Conservation (phyloP, 2,329 filamentous ascomycete genomes). For the Sarocladium kiliense region DNA sequence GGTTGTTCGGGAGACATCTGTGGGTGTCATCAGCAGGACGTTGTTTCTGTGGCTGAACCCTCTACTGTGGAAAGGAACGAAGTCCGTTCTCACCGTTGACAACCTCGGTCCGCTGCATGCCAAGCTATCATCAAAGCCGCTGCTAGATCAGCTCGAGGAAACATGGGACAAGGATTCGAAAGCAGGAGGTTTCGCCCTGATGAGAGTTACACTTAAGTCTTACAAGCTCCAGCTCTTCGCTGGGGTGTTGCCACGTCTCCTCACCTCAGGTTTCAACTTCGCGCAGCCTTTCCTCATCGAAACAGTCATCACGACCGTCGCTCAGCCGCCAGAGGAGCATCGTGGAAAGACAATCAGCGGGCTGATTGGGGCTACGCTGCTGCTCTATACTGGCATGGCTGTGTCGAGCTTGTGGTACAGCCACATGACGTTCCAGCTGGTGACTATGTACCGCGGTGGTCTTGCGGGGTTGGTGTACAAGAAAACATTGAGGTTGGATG, state of each 20-base stretch:
- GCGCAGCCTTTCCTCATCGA: slow-evolving; percentile 41
- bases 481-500: slow-evolving; percentile 32
- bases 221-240: slow-evolving; percentile 25
- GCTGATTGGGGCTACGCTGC: slow-evolving; percentile 33
- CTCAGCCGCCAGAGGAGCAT: slow-evolving; percentile 18
- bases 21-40: slow-evolving; percentile 26
- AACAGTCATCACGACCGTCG: slow-evolving; percentile 25
- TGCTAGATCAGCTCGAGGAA: slow-evolving; percentile 16
- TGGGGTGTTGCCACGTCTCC: slow-evolving; percentile 30
- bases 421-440: slow-evolving; percentile 29
- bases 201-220: slow-evolving; percentile 20
- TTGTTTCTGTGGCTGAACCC: slow-evolving; percentile 32
- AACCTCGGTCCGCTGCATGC: slow-evolving; percentile 22
- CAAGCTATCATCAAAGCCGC: slow-evolving; percentile 20
- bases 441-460: slow-evolving; percentile 29
- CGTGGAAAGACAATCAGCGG: slow-evolving; percentile 26
- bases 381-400: slow-evolving; percentile 38
- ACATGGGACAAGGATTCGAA: slow-evolving; percentile 19
- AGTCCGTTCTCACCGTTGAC: slow-evolving; percentile 17
- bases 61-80: slow-evolving; percentile 22
- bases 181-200: slow-evolving; percentile 16
- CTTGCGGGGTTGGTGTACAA: slow-evolving; percentile 43
- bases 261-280: slow-evolving; percentile 35
- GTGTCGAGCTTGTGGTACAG: slow-evolving; percentile 26
- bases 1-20: slow-evolving; percentile 23